These are phyloP conservation scores for Umbilicaria muhlenbergii DNA, from an alignment of 495 filamentous ascomycete genomes.

Conservation along the genomic window DNA sequence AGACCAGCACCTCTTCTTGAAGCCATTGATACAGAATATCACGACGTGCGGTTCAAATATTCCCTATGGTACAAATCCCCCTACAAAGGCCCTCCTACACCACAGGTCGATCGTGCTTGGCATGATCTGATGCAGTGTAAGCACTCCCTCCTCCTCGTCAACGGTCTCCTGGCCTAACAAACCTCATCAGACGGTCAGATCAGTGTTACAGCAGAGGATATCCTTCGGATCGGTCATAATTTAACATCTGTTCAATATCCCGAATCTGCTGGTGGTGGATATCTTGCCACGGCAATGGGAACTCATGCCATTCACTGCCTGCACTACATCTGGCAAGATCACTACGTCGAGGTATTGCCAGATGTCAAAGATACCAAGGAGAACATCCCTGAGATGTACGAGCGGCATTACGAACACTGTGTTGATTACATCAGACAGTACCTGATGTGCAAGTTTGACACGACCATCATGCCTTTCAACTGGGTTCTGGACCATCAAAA, in stretches of 20 bases:
- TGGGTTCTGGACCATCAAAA: slow-evolving; percentile 16
- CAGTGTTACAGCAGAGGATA: background rate
- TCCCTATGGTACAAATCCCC: slow-evolving; percentile 4
- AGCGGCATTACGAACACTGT: slow-evolving; percentile 18
- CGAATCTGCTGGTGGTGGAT: background rate
- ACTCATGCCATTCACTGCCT: slow-evolving; percentile 2
- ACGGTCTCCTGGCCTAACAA: background rate
- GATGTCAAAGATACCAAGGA: background rate
- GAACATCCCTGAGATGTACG: slow-evolving; percentile 15
- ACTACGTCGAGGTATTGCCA: background rate
- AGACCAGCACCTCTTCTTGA: no score
- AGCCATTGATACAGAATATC: no score
- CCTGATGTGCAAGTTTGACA: slow-evolving; percentile 20
- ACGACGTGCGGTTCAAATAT: background rate
- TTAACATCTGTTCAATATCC: background rate
- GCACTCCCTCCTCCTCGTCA: background rate
- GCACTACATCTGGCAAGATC: slow-evolving; percentile 10
- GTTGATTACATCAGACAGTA: slow-evolving; percentile 19
- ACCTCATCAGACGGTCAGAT: background rate
- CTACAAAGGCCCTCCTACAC: slow-evolving; percentile 4
- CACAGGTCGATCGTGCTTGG: slow-evolving; percentile 1
- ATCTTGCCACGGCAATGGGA: slow-evolving; percentile 2
- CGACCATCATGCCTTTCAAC: slow-evolving; percentile 10
- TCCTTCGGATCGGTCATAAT: background rate
- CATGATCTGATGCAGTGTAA: slow-evolving; percentile 3